Evolutionary conservation across 129 eudicot species (phyloP), one percentile per base, ranked within the genome.

Genomic region (Lactuca saligna): DNA sequence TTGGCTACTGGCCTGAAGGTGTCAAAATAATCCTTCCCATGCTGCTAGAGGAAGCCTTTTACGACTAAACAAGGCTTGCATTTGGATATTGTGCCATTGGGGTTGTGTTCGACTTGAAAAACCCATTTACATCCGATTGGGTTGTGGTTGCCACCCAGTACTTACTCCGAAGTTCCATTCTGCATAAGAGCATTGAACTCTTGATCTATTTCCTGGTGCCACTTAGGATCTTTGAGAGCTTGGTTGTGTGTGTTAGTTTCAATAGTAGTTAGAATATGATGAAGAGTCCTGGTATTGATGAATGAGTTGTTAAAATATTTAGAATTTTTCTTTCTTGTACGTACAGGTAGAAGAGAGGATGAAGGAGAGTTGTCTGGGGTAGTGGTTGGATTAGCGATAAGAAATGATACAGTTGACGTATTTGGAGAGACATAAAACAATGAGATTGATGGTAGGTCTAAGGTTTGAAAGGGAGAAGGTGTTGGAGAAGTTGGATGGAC

Each of bases 1-100:
- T 54, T 54, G 8, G 58, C 31, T 16, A 54, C 29, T 5, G 58
- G 58, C 4, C 29, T 54, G 8, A 14, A 54, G 0, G 29, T 54
- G 7, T 54, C 58, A 54, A 54, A 54, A 9, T 54, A 54, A 54
- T 54, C 31, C 31, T 54, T 54, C 31, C 58, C 58, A 54, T 54
- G 17, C 7, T 54, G 10, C 16, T 54, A 31, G 6, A 54, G 31
- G 31, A 54, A 16, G 25, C 58, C 7, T 54, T 54, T 54, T 7
- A 31, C 29, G 3, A 54, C 58, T 4, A 54, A 17, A 0, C 31
- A 31, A 31, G 58, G 31, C 9, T 54, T 54, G 58, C 16, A 54
- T 54, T 54, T 54, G 7, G 8, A 54, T 1, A 16, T 54, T 4
- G 20, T 54, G 9, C 58, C 58, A 54, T 20, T 1, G 1, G 1